These are phyloP conservation scores for Curvularia lunata DNA, from an alignment of 2,329 filamentous ascomycete species.

Conservation along the genomic window DNA sequence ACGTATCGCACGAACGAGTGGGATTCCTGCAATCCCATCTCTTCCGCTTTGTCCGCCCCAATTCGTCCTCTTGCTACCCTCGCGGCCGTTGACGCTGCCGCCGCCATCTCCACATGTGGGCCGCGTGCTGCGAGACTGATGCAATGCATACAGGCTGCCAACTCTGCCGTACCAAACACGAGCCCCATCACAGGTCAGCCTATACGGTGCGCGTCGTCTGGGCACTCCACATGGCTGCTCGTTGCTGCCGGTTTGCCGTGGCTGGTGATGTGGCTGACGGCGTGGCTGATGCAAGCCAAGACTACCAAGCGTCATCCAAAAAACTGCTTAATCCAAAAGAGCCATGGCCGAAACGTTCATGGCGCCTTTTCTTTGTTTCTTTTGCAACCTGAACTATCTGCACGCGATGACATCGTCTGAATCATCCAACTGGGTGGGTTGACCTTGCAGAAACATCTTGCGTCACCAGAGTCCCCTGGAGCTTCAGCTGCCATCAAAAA, in stretches of 20 bases:
- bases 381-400: not conserved
- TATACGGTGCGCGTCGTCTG: not conserved
- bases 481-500: too few relatives aligned
- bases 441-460: too few relatives aligned
- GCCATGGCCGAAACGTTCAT: too few relatives aligned
- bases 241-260: conserved; percentile 7
- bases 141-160: not conserved
- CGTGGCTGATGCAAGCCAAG: conserved; percentile 14
- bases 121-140: too few relatives aligned
- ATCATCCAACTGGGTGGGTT: too few relatives aligned
- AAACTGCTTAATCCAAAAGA: too few relatives aligned
- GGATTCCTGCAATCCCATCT: not conserved
- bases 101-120: too few relatives aligned
- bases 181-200: not conserved
- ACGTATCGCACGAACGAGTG: conserved; percentile 11
- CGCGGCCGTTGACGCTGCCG: too few relatives aligned
- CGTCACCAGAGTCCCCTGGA: not conserved
- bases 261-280: conserved; percentile 6
- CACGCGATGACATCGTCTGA: too few relatives aligned
- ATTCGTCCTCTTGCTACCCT: too few relatives aligned
- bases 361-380: not conserved
- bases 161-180: not conserved
- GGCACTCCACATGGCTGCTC: conserved; percentile 6
- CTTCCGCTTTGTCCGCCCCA: too few relatives aligned
- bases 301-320: not conserved